Percentiles rank a stretch among this genome's conserved stretches.
These are phyloP conservation scores for Cladosporium oxysporum DNA, from an alignment of 2,329 filamentous ascomycete genomes.

Conservation along the genomic window DNA sequence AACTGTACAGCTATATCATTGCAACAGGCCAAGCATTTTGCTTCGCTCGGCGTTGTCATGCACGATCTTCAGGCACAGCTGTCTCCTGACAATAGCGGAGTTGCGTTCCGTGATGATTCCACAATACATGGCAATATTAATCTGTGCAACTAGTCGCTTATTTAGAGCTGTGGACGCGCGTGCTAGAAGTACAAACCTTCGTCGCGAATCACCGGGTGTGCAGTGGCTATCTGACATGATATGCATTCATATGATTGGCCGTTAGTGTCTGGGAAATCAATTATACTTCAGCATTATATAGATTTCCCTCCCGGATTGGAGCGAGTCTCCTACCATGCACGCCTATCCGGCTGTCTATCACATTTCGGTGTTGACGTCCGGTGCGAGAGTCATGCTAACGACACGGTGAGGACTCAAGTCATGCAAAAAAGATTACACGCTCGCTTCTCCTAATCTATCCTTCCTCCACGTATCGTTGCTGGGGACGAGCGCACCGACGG, in stretches of 20 bases:
- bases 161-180: conserved; percentile 5
- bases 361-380: background rate
- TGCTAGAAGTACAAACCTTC: background rate
- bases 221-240: background rate
- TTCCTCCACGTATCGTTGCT: conserved; percentile 10
- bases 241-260: background rate
- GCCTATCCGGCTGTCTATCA: background rate
- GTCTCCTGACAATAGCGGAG: background rate
- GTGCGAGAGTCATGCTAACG: background rate
- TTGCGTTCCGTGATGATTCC: conserved; percentile 6
- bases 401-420: conserved; percentile 1
- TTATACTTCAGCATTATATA: background rate
- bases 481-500: conserved; percentile 16
- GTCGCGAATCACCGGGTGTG: background rate
- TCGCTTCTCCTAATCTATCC: conserved; percentile 5
- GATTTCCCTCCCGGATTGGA: background rate
- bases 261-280: background rate
- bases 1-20: background rate
- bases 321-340: background rate
- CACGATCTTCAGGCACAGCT: conserved; percentile 4
- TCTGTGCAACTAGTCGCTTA: background rate
- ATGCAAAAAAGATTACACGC: conserved; percentile 8
- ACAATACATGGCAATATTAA: background rate
- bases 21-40: background rate
- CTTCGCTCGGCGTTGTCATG: background rate